phyloP scores from a whole-genome alignment of 176 grass and related monocot genomes.

The Lolium perenne region DNA sequence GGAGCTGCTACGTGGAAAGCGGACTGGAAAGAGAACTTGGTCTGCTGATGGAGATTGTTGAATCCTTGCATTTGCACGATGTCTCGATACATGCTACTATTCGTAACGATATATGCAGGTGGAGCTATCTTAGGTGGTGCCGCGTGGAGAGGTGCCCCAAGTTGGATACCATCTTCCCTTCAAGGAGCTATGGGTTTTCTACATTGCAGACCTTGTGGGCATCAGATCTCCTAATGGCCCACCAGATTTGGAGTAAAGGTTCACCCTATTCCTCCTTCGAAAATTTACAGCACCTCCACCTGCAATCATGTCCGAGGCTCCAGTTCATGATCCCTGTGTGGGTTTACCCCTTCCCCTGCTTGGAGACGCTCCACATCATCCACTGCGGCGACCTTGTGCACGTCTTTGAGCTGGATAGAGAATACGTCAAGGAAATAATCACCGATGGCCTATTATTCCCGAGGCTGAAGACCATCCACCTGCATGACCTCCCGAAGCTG shows the following conservation, averaged over 20 bases:
- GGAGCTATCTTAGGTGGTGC: neutral
- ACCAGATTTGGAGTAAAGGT: neutral
- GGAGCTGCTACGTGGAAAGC: neutral
- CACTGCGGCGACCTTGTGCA: conserved; percentile 11
- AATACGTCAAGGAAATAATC: no score
- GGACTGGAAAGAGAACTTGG: neutral
- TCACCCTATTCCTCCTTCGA: neutral
- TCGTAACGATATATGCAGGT: neutral
- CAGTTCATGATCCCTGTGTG: neutral
- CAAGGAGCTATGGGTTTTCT: rapidly evolving
- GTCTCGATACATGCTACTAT: neutral
- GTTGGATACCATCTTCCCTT: neutral
- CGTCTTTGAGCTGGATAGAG: neutral
- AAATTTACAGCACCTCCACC: neutral
- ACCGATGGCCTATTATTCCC: neutral
- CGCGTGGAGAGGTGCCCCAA: conserved; percentile 28
- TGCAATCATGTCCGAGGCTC: conserved; percentile 17
- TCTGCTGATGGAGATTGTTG: rapidly evolving
- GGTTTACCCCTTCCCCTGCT: neutral
- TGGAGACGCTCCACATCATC: conserved; percentile 39
- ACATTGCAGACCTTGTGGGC: neutral
- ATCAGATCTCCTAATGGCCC: conserved; percentile 27
- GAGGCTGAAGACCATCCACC: conserved; percentile 23
- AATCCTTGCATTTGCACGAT: conserved; percentile 2
- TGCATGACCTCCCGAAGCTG: conserved; percentile 30